phyloP scores from a whole-genome alignment of 2,329 filamentous ascomycete species.

The Gyromitra esculenta region DNA sequence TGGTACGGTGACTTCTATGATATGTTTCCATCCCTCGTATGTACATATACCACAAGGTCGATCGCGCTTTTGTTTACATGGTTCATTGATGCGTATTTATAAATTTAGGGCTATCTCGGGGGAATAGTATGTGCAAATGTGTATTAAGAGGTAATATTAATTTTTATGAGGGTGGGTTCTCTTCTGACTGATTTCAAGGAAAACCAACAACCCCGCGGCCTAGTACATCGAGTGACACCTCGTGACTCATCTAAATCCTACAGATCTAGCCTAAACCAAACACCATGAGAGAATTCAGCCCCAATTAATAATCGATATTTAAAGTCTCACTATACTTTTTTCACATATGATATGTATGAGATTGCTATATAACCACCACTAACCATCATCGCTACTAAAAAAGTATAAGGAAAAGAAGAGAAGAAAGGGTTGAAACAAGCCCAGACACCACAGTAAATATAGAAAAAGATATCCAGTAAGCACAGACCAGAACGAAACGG shows the following conservation, averaged over 20 bases:
- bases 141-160: too few relatives aligned
- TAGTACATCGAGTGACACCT: background rate
- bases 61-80: too few relatives aligned
- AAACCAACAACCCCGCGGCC: background rate
- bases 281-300: background rate
- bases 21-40: too few relatives aligned
- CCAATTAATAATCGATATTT: background rate
- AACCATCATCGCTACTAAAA: background rate
- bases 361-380: background rate
- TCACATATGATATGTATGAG: background rate
- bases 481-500: background rate
- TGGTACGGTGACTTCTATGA: too few relatives aligned
- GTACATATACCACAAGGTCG: too few relatives aligned
- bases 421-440: background rate
- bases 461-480: background rate
- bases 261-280: background rate
- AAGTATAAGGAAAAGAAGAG: background rate
- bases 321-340: background rate
- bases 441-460: slow-evolving; percentile 1
- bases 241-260: background rate
- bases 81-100: too few relatives aligned
- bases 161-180: too few relatives aligned
- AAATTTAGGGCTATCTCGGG: too few relatives aligned
- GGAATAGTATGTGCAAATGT: too few relatives aligned
- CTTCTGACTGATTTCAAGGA: background rate